Evolutionary conservation across 202 grass and related monocot species (phyloP), one percentile per base, ranked within the genome.

Genomic region (Brachypodium distachyon): DNA sequence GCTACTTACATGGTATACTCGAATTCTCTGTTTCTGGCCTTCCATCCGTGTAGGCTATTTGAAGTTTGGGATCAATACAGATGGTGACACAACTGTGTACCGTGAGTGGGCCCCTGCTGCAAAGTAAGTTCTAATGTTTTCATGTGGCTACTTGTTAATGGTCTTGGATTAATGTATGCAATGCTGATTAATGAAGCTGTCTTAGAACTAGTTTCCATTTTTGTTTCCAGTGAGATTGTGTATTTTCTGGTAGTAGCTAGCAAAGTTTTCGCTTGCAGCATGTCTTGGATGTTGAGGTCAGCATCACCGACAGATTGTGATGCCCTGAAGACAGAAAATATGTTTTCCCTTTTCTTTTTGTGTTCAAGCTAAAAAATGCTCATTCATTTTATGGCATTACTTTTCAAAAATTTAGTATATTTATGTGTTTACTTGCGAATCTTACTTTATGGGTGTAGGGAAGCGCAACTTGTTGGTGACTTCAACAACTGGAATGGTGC

Each of bases 101-200:
- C 77, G 85, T 40, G 95, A 98, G 85, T 98, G 95, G 95, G 95
- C 95, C 53, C 95, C 95, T 75, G 91, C 77, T 82, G 95, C 95
- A 77, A 77, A 55, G 95, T 97, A 83, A 94, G 95, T 94, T 62
- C 29, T 82, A 37, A 57, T 80, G 26, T 12, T 74, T 18, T 72
- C 14, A 13, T 34, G 6, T n/a, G 16, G 48, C 53, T 51, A 23
- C 23, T 27, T 68, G 11, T 46, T 52, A 50, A 76, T 77, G 40
- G 36, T 18, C 28, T 13, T 77, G 22, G n/a, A 57, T 70, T 59
- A 56, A 33, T 21, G 0, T 81, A 36, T 52, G 25, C 17, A 78
- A 9, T 67, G 19, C 10, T 43, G 1, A 66, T 9, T 2, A 18
- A 21, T 13, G n/a, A 59, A 34, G 5, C n/a, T 9, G 7, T 67